These are phyloP conservation scores for Rhodomyrtus tomentosa DNA, from an alignment of 345 rosid genomes.

Conservation along the genomic window DNA sequence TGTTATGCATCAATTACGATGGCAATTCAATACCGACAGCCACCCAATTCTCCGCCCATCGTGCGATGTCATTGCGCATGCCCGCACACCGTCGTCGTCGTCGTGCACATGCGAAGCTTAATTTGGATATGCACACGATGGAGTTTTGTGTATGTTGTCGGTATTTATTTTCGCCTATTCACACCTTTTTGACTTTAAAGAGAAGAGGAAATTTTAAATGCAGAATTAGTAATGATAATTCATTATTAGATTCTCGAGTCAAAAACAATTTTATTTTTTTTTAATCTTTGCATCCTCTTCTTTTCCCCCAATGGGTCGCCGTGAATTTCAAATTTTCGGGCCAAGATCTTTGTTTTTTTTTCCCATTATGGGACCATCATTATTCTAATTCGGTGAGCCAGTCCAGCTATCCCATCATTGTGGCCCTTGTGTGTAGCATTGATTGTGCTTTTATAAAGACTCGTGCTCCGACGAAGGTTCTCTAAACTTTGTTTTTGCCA, in stretches of 20 bases:
- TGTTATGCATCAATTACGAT: background rate
- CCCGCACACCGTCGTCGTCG: background rate
- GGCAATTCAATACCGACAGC: background rate
- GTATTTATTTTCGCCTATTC: background rate
- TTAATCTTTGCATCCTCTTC: background rate
- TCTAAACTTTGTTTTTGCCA: background rate
- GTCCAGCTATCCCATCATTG: background rate
- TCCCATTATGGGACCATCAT: background rate
- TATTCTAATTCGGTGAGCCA: background rate
- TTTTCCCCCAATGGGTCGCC: background rate
- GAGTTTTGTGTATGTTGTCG: background rate
- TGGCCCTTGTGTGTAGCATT: background rate
- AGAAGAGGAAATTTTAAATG: background rate
- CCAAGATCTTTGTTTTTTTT: background rate
- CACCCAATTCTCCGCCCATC: background rate
- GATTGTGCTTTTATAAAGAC: background rate
- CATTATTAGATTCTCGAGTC: background rate
- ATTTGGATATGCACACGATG: background rate
- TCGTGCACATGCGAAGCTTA: background rate
- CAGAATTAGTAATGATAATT: background rate
- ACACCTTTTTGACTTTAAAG: background rate
- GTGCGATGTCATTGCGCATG: background rate
- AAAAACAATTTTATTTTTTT: background rate
- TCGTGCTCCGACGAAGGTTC: background rate
- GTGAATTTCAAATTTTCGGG: background rate